phyloP scores from a whole-genome alignment of 331 rosid species.

The Quercus phellos region DNA sequence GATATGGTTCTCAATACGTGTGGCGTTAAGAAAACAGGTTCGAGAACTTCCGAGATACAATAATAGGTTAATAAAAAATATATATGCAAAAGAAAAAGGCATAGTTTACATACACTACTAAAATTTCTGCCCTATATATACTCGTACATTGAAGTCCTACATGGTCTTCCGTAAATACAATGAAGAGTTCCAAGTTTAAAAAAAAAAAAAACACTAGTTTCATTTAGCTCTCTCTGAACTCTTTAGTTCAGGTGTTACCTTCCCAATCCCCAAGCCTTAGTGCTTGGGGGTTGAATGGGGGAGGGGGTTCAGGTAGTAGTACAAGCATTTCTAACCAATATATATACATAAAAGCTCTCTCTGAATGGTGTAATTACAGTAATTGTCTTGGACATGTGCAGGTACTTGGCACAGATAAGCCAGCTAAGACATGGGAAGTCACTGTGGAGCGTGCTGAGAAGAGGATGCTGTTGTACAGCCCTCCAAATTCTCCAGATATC shows the following conservation, averaged over 20 bases:
- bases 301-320: too few relatives aligned
- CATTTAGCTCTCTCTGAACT: too few relatives aligned
- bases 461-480: constrained; percentile 38
- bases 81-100: too few relatives aligned
- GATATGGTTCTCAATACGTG: constrained; percentile 57
- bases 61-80: constrained; percentile 11
- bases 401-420: constrained; percentile 93
- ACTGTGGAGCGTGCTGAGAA: constrained; percentile 84
- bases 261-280: too few relatives aligned
- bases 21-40: constrained; percentile 15
- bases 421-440: constrained; percentile 95
- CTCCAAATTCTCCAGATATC: constrained; percentile 57
- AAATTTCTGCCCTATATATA: background rate
- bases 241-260: too few relatives aligned
- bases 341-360: background rate
- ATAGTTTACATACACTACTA: background rate
- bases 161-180: background rate
- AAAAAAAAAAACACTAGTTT: too few relatives aligned
- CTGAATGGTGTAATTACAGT: background rate
- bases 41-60: constrained; percentile 26
- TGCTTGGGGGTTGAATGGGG: too few relatives aligned
- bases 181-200: too few relatives aligned
- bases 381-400: constrained; percentile 34
- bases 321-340: too few relatives aligned
- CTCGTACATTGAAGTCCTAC: background rate